Percentiles rank a stretch among this genome's conserved stretches.
Evolutionary conservation across 768 basidiomycete species (phyloP).

Genomic region (Phylloporus rhodoxanthus): DNA sequence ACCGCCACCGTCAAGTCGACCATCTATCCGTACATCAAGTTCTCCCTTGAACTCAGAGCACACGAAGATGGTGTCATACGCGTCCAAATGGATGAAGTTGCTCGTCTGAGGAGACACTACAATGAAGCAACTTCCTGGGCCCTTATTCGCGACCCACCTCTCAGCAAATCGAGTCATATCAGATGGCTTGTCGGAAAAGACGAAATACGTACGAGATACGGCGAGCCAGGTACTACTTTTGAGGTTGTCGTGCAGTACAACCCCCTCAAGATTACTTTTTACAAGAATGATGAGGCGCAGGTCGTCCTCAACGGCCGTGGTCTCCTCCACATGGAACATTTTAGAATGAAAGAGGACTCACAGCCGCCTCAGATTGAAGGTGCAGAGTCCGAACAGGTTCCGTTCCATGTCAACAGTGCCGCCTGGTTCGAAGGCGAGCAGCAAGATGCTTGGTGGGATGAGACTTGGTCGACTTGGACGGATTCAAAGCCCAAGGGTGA

Average conservation of each 20-base stretch:
- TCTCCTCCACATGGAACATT: constrained; percentile 97
- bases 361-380: constrained; percentile 37
- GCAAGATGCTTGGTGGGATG: constrained; percentile 87
- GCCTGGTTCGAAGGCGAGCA: constrained; percentile 88
- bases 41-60: constrained; percentile 75
- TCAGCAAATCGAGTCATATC: constrained; percentile 44
- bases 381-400: constrained; percentile 44
- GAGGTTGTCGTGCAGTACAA: constrained; percentile 67
- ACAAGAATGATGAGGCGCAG: constrained; percentile 72
- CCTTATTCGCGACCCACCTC: constrained; percentile 61
- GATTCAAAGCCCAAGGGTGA: constrained; percentile 95
- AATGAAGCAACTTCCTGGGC: constrained; percentile 92
- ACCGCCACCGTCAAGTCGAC: constrained; percentile 72
- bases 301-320: constrained; percentile 86
- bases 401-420: constrained; percentile 46
- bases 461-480: constrained; percentile 79
- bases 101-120: constrained; percentile 75
- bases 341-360: constrained; percentile 57
- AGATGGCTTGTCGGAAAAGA: constrained; percentile 64
- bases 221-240: constrained; percentile 51
- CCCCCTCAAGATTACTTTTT: constrained; percentile 71
- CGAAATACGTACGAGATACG: constrained; percentile 60
- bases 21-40: constrained; percentile 80
- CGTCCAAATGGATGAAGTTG: constrained; percentile 88
- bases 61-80: constrained; percentile 85